Base-by-base conservation (phyloP, 176 grass and related monocot species). In the Oryza nivara region DNA sequence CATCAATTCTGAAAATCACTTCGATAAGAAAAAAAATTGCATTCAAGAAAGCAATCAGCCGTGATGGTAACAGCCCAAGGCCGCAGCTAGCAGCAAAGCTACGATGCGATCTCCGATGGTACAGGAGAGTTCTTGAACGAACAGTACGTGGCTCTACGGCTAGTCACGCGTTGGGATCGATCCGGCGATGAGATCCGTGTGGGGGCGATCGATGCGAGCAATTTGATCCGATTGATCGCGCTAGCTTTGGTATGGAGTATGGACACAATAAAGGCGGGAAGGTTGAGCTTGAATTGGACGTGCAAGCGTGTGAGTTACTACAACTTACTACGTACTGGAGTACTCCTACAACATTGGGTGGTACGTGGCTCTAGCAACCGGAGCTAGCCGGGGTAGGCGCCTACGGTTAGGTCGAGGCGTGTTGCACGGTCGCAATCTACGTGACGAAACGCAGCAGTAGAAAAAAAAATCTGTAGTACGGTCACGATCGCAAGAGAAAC, bases 361-460 rank as follows among this genome's bases (percentile, higher is more conserved):
- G 47, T 49, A 49, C 28, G 28, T 28, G 28, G 47, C 13, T 49
- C 47, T 44, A 49, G 13, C 47, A 15, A 16, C 52, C 15, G 32
- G 1, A 38, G 16, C 45, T 1, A 63, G 23, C 16, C 3, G n/a
- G 2, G 66, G 48, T 65, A 51, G 11, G 11, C 70, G 4, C 4
- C 41, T 25, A 72, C 6, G 80, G 13, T 52, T 64, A 61, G 74
- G 43, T 19, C 40, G 56, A 14, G 51, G 66, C 45, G 78, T 3
- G 83, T 85, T 85, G n/a, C 16, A n/a, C 5, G 0, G 88, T 82
- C 44, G 23, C 80, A 1, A 36, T 89, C 83, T 35, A 20, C 66
- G 56, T 89, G 73, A 89, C 66, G 49, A 4, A 1, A 40, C 0
- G 7, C 56, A 10, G 83, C 72, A 14, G 78, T 6, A 38, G 36